Base-by-base conservation (phyloP, 1,284 basidiomycete genomes). In the Marasmius sp. region DNA sequence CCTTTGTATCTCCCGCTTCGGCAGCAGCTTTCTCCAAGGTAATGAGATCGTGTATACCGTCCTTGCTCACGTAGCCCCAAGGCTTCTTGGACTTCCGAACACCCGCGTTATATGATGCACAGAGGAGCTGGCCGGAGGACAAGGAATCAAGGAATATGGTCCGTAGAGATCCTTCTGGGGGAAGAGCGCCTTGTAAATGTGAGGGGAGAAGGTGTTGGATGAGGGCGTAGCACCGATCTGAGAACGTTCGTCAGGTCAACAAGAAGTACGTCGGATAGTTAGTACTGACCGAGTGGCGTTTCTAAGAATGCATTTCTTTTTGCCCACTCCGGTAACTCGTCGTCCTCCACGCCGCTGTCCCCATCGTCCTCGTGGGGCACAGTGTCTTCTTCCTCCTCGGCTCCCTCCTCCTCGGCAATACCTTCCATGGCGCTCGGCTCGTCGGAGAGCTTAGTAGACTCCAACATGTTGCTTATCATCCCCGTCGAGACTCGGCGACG, bases 31-130 rank as follows among this genome's bases (percentile, higher is more conserved):
- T 73, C 68, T 92, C 86, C 39, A 93, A 80, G 1, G 82, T 78
- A 20, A 87, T 74, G 49, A 94, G 86, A 68, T 93, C 90, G 69
- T 96, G 94, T 20, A 96, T 87, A 3, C 86, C 84, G 61, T 89
- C 85, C 37, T 82, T 77, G 60, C 83, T 89, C 60, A 96, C 91
- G 73, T 90, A 95, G 0, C 94, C 94, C 93, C 94, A 96, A 1
- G 92, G 91, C 66, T 90, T 86, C 56, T 85, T 85, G 9, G 92
- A 94, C 62, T 85, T 82, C 36, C 93, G 85, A 0, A 95, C 88
- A 11, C 85, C 88, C 3, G 83, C 75, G 72, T 95, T 96, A 76
- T 94, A 95, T 1, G 91, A 88, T 2, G 82, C 74, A 66, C 93
- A 95, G 4, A 95, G 82, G 16, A 94, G 74, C 67, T 93, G 89